Evolutionary conservation across 345 rosid genomes (phyloP).

Genomic region (Brassica incana): DNA sequence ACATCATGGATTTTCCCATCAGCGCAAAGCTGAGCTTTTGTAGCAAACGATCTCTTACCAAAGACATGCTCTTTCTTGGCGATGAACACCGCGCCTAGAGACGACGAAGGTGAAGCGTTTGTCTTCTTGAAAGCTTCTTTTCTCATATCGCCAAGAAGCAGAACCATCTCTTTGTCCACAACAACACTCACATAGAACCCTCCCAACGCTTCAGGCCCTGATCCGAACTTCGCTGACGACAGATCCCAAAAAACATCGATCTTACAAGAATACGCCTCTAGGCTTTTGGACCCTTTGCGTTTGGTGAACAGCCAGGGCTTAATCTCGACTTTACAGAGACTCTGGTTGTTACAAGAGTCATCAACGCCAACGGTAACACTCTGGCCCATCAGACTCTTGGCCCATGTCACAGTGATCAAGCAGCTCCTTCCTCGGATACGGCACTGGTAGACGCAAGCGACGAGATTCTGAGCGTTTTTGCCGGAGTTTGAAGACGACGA

Average conservation of each 20-base stretch:
- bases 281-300: constrained; percentile 66
- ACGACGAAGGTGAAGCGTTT: constrained; percentile 39
- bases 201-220: constrained; percentile 81
- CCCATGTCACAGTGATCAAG: constrained; percentile 80
- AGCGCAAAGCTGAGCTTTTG: constrained; percentile 69
- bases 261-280: constrained; percentile 55
- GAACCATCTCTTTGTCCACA: constrained; percentile 56
- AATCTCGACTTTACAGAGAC: constrained; percentile 79
- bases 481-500: constrained; percentile 62
- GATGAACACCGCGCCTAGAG: constrained; percentile 51
- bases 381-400: constrained; percentile 84
- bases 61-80: constrained; percentile 77
- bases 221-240: constrained; percentile 71
- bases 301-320: constrained; percentile 90
- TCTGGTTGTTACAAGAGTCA: constrained; percentile 56
- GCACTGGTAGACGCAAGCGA: constrained; percentile 73
- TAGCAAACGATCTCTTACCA: constrained; percentile 73
- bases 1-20: constrained; percentile 72
- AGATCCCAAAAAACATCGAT: constrained; percentile 77
- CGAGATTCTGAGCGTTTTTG: constrained; percentile 75
- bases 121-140: constrained; percentile 79
- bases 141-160: constrained; percentile 81
- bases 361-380: constrained; percentile 69
- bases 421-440: constrained; percentile 58
- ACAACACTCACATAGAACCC: constrained; percentile 70